Conservation (phyloP, 2,329 filamentous ascomycete genomes). For the Amauroascus niger region DNA sequence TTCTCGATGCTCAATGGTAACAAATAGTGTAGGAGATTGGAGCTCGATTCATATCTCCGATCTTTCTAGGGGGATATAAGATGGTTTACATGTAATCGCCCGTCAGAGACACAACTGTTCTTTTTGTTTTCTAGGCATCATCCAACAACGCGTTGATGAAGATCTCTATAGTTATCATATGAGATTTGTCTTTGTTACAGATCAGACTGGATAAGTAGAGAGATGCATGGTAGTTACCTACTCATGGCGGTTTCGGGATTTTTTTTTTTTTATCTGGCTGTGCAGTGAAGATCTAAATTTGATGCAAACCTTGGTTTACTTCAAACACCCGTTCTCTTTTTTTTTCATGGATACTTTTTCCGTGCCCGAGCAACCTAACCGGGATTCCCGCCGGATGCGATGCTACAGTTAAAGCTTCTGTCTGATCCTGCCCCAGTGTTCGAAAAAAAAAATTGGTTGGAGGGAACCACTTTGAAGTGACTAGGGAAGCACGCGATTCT, state of each 20-base stretch:
- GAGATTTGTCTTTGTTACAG: neutral
- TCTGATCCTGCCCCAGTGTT: neutral
- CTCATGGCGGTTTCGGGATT: neutral
- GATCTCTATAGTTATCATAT: neutral
- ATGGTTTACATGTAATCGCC: neutral
- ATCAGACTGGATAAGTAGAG: too few relatives aligned
- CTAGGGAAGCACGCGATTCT: too few relatives aligned
- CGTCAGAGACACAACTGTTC: neutral
- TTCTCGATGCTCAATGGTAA: too few relatives aligned
- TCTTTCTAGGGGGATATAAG: too few relatives aligned
- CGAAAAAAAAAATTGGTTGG: neutral
- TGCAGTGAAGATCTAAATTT: neutral
- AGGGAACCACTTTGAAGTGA: neutral
- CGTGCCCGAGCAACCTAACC: conserved; percentile 3
- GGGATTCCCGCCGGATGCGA: neutral
- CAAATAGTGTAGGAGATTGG: too few relatives aligned
- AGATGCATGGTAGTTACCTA: too few relatives aligned
- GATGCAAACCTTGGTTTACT: neutral
- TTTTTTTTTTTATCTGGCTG: neutral
- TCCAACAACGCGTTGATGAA: neutral
- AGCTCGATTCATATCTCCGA: too few relatives aligned
- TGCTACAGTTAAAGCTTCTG: neutral
- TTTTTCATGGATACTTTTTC: conserved; percentile 1
- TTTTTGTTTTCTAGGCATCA: neutral
- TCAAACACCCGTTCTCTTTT: neutral